These are phyloP conservation scores for Ramularia collo-cygni DNA, from an alignment of 2,329 filamentous ascomycete species.

Conservation along the genomic window DNA sequence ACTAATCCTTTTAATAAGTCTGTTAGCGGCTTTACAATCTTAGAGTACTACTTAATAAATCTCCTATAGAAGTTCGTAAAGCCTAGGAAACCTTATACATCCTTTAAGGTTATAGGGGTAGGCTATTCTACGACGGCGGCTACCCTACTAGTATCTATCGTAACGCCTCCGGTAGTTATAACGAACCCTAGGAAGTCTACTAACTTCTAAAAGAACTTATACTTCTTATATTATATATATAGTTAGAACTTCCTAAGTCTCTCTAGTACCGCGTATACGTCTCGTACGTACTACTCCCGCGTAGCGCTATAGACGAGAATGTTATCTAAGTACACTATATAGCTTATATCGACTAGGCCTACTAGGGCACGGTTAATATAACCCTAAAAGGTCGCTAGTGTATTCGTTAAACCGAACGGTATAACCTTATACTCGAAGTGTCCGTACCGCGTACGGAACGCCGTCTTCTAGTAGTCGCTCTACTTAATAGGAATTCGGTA, in stretches of 20 bases:
- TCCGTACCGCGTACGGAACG: no score
- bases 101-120: constrained; percentile 14
- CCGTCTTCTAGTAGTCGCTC: constrained; percentile 20
- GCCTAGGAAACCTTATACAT: constrained; percentile 18
- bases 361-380: no score
- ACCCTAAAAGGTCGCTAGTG: constrained; percentile 24
- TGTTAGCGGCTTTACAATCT: neutral
- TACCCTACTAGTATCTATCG: constrained; percentile 25
- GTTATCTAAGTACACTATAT: constrained; percentile 26
- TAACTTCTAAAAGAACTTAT: constrained; percentile 24
- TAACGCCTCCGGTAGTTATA: constrained; percentile 20
- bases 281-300: constrained; percentile 3
- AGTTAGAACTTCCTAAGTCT: no score
- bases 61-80: no score
- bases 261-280: no score
- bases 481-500: constrained; percentile 22
- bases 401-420: constrained; percentile 22
- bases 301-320: constrained; percentile 27
- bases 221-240: constrained; percentile 20
- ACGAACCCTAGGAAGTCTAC: constrained; percentile 29
- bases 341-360: constrained; percentile 12
- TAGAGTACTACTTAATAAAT: constrained; percentile 5
- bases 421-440: constrained; percentile 24
- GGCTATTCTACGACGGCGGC: constrained; percentile 21
- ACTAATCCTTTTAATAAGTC: constrained; percentile 3